Percentiles rank a stretch among this genome's conserved stretches.
These are phyloP conservation scores for Saccharomycopsis hybrid DNA, from an alignment of 1,139 yeast genomes.

Conservation along the genomic window DNA sequence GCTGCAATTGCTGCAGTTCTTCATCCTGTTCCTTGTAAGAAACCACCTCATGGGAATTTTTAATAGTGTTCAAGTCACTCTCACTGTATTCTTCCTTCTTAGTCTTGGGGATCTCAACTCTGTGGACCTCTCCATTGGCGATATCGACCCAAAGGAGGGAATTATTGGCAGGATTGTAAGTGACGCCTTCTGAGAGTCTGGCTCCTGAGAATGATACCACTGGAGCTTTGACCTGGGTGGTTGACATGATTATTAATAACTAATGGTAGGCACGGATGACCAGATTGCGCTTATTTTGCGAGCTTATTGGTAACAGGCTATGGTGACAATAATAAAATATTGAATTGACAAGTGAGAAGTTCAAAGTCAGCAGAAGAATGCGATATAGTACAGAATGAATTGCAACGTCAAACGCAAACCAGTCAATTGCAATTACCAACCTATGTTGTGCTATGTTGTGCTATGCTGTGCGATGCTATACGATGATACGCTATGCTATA, in stretches of 20 bases:
- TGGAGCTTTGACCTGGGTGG: conserved; percentile 1
- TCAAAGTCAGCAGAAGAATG: no score
- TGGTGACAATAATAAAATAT: no score
- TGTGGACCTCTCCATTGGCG: conserved; percentile 49
- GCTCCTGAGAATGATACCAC: conserved; percentile 32
- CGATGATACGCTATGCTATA: no score
- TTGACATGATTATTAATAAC: background rate
- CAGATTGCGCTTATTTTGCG: background rate
- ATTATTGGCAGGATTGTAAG: conserved; percentile 52
- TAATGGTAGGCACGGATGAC: no score
- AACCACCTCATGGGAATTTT: conserved; percentile 36
- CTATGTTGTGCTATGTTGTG: no score
- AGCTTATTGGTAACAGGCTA: no score
- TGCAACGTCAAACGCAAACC: no score
- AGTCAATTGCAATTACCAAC: no score
- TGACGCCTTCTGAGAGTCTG: conserved; percentile 58
- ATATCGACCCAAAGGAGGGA: conserved; percentile 68
- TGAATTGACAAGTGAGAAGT: no score
- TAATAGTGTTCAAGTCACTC: conserved; percentile 26
- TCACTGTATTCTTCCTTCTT: conserved; percentile 24
- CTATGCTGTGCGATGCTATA: no score
- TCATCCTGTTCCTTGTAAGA: conserved; percentile 21
- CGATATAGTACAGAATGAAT: no score
- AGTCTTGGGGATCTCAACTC: conserved; percentile 31
- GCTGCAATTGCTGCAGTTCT: background rate